These are phyloP conservation scores for Ilex asprella DNA, from an alignment of 257 asterid species.

Conservation along the genomic window DNA sequence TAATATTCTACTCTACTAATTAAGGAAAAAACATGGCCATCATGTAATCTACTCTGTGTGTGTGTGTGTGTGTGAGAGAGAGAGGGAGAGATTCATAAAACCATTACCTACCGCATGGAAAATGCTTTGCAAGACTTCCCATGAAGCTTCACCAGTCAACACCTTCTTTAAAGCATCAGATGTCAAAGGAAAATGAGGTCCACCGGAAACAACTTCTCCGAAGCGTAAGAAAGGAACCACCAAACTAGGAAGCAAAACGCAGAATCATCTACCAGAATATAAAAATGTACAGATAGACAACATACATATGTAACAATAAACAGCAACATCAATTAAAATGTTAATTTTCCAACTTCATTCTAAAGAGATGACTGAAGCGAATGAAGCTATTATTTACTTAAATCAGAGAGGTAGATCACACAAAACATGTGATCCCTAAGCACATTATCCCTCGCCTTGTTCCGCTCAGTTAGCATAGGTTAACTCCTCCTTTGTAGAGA, in stretches of 20 bases:
- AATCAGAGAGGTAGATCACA: too few relatives aligned
- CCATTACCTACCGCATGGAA: constrained; percentile 58
- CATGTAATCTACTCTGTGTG: too few relatives aligned
- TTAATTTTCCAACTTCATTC: not conserved
- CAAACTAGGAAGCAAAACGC: constrained; percentile 38
- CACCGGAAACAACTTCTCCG: constrained; percentile 74
- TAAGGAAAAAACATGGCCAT: too few relatives aligned
- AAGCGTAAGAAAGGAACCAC: constrained; percentile 78
- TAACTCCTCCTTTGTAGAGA: too few relatives aligned
- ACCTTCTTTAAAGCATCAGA: constrained; percentile 92
- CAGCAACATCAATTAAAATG: not conserved
- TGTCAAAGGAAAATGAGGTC: constrained; percentile 81
- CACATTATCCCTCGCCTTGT: too few relatives aligned
- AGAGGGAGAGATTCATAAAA: not conserved
- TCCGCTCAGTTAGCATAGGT: too few relatives aligned
- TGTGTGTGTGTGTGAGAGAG: not conserved
- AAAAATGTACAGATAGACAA: too few relatives aligned
- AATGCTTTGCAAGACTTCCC: constrained; percentile 69
- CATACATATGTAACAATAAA: not conserved
- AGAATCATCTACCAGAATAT: too few relatives aligned
- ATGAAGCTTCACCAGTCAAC: constrained; percentile 81
- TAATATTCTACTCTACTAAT: too few relatives aligned
- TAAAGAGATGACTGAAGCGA: too few relatives aligned
- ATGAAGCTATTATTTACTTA: too few relatives aligned
- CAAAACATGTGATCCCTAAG: too few relatives aligned